Evolutionary conservation across 1,284 basidiomycete species (phyloP), one percentile per base, ranked within the genome.

Genomic region (Boletus hoseneyae): DNA sequence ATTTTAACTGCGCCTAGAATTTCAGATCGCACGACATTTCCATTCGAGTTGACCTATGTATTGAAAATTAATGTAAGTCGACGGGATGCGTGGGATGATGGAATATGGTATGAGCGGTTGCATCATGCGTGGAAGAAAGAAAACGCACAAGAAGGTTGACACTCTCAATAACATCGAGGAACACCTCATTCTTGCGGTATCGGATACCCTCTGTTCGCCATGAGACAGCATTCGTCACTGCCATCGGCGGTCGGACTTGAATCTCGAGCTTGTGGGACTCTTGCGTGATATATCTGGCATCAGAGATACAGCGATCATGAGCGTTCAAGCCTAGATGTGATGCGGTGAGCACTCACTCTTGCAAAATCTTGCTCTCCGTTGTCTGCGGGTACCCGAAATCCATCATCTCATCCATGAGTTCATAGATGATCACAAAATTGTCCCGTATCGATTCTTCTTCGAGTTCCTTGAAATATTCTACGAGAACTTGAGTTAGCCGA

Each of bases 351-450:
- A 77, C 87, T 59, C 57, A 93, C 87, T 98, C 97, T 72, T 98
- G 96, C 50, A 99, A 72, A 61, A 99, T 99, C 78, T 99, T 99
- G 78, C 90, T 94, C 75, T 99, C 97, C 19, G 97, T 99, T 25
- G 97, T 99, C 70, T 99, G 97, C 0, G 96, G 96, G 68, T 93
- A 98, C 12, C 97, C 97, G 73, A 97, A 99, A 75, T 99, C 96
- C 95, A 99, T 98, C 93, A 99, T 98, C 77, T 99, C 96, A 66
- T 99, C 97, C 73, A 99, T 80, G 45, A 99, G 82, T 68, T 97
- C 94, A 68, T 95, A 97, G 48, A 97, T 96, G 69, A 97, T 95
- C 47, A 97, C 94, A 68, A 97, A 97, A 70, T 99, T 99, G 73
- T 99, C 97, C 15, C 96, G 81, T 68, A 99, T 98, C 34, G 92